Conservation (phyloP, 176 grass and related monocot species). For the Melocanna baccifera region DNA sequence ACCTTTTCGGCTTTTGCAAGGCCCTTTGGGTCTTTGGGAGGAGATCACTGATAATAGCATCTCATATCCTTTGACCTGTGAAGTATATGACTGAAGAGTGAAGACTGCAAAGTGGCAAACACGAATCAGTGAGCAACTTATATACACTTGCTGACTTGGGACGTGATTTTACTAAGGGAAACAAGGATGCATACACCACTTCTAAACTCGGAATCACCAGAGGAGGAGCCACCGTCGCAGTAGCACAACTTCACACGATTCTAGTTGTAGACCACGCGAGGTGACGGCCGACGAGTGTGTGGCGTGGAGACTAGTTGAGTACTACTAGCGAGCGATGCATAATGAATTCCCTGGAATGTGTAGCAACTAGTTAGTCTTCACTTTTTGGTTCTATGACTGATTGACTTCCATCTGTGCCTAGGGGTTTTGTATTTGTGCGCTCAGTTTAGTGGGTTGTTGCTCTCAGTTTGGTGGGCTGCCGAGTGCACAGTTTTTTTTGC, state of each 20-base stretch:
- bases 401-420: too few relatives aligned
- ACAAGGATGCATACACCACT: conserved; percentile 33
- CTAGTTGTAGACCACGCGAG: conserved; percentile 78
- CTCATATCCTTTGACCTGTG: conserved; percentile 76
- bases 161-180: not conserved
- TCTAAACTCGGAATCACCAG: conserved; percentile 43
- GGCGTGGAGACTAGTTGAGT: too few relatives aligned
- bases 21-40: conserved; percentile 56
- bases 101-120: conserved; percentile 36
- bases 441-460: too few relatives aligned
- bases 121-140: not conserved
- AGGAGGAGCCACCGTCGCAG: conserved; percentile 75
- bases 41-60: conserved; percentile 72
- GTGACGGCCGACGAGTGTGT: too few relatives aligned
- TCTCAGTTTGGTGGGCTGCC: too few relatives aligned
- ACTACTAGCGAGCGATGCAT: too few relatives aligned
- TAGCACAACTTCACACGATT: conserved; percentile 85
- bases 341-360: too few relatives aligned
- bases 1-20: conserved; percentile 58
- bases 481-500: too few relatives aligned
- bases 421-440: too few relatives aligned
- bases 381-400: too few relatives aligned
- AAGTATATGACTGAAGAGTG: conserved; percentile 80
- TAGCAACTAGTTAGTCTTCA: too few relatives aligned
- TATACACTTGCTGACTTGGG: not conserved